phyloP scores from a whole-genome alignment of 345 rosid genomes.

The Sonneratia caseolaris region DNA sequence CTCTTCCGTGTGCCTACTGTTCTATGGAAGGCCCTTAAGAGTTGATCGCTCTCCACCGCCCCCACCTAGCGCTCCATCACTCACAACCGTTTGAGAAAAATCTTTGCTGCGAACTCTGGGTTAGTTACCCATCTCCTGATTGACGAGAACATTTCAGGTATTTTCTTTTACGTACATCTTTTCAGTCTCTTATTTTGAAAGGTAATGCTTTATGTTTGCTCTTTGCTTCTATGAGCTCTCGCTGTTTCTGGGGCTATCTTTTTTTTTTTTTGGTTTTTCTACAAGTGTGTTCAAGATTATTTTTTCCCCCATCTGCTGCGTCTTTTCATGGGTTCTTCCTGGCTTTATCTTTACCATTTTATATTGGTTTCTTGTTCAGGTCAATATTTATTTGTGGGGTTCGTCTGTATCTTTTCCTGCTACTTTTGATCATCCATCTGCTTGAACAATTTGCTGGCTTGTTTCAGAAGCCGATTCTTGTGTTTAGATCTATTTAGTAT shows the following conservation, averaged over 20 bases:
- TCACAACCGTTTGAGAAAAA: not conserved
- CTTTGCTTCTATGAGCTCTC: not conserved
- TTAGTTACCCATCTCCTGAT: not conserved
- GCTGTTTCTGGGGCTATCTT: not conserved
- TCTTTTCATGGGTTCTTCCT: not conserved
- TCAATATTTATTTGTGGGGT: not conserved
- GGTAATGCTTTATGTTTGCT: not conserved
- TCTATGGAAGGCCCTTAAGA: not conserved
- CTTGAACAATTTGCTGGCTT: not conserved
- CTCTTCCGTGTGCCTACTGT: not conserved
- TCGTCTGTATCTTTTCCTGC: not conserved
- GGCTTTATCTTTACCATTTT: not conserved
- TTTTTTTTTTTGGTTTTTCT: not conserved
- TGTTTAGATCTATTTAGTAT: not conserved
- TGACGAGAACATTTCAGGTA: not conserved
- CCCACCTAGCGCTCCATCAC: no score
- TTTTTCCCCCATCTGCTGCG: not conserved
- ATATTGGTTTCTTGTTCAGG: not conserved
- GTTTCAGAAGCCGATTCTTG: not conserved
- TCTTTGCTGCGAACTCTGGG: no score
- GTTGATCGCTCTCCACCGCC: not conserved
- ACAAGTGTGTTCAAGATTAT: not conserved
- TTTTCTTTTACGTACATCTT: not conserved
- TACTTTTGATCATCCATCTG: not conserved
- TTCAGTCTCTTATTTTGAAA: constrained; percentile 19